Base-by-base conservation (phyloP, 2,329 filamentous ascomycete genomes). In the Penicillium sp. region DNA sequence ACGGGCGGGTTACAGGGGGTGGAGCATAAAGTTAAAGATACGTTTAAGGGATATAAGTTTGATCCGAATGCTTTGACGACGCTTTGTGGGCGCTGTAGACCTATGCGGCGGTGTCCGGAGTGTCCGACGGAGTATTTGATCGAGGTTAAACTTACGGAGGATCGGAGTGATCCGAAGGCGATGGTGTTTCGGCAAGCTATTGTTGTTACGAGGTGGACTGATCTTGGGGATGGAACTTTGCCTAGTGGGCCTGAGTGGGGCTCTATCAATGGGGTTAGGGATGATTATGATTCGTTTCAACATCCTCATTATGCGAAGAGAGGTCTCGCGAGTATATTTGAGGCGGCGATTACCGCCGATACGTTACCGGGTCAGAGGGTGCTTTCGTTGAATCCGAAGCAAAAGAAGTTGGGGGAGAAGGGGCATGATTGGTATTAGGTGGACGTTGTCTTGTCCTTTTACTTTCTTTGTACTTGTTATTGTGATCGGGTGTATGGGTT, bases 101-200 rank as follows among this genome's bases (percentile, higher is more conserved):
- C 84, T 3, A 84, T 85, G 75, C 77, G 84, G 4, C 74, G 84
- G 29, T 87, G 84, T 67, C 82, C 84, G 0, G 79, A 83, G 51
- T 87, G 84, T 67, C 83, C 84, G 1, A 82, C 82, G 0, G 84
- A 87, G 64, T 87, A 87, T 57, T 70, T 87, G 11, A 75, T 86
- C 46, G 84, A 87, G 66, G 67, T 86, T 6, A 84, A 82, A 57
- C 73, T 86, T 55, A 74, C 80, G 2, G 84, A 87, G 67, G 83
- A 86, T 58, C 77, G 72, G 45, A 68, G 66, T 26, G 74, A 81
- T 61, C 67, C 74, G 6, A 58, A 71, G 35, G 69, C 74, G 3
- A 41, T 64, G 20, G 58, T 61, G 4, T 87, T 87, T 69, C 85
- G 82, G 61, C 83, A 86, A 54, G 79, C 81, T 1, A 78, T 87